Base-by-base conservation (phyloP, 2,329 filamentous ascomycete species). In the Bipolaris cookei region DNA sequence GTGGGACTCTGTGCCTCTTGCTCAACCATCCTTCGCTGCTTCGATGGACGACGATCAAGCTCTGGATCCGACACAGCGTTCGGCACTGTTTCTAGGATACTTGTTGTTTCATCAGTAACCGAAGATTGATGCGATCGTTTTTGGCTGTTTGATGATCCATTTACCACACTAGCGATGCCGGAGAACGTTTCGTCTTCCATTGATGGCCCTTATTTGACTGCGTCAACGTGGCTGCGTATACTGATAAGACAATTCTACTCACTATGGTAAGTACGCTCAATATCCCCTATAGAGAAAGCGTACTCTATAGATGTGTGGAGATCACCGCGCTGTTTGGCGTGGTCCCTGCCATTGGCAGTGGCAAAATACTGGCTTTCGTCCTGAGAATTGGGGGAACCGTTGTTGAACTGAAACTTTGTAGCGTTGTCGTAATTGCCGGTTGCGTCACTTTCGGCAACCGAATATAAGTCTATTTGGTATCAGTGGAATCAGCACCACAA, bases 111-210 rank as follows among this genome's bases (percentile, higher is more conserved):
- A 45, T 45, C 7, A 48, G 46, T 23, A 43, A 35, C 38, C 39
- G 35, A 63, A 58, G 46, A 62, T 59, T 16, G 14, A 54, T 38
- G 35, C 46, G 32, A 61, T 48, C 20, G 42, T 57, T 65, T 61
- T 41, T 28, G 37, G 54, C 30, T 54, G 56, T 46, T 32, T 28
- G 35, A 48, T 10, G 28, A 44, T 52, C 49, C 23, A 23, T 47
- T 57, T 21, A 25, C 46, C 16, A 58, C 47, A 21, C 51, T 37
- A 45, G 51, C 18, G 30, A 51, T 35, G 18, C 44, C 13, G 25
- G 50, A 57, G 25, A 55, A 52, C 44, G 39, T 23, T 56, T 59
- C 25, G 16, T 53, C 45, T 32, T 59, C 57, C n/a, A 16, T 42
- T 14, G 35, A 18, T 38, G 16, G 38, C 56, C 43, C 45, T 37